Evolutionary conservation across 2,329 filamentous ascomycete genomes (phyloP), one percentile per base, ranked within the genome.

Genomic region (Diaporthe vaccinii): DNA sequence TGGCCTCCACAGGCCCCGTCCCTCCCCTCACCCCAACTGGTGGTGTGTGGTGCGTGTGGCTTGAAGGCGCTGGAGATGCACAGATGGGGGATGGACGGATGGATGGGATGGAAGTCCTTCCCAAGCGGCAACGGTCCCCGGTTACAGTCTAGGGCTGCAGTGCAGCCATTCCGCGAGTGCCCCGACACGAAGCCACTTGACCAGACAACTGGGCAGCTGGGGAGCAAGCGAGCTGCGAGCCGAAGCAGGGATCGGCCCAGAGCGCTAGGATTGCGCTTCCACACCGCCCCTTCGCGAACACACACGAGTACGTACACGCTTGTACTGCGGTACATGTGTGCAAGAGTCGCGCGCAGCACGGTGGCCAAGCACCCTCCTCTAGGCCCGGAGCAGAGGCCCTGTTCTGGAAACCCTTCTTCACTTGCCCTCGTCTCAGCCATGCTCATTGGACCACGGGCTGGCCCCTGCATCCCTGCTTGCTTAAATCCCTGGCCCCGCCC

Each of bases 71-170:
- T 69, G 65, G 49, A 55, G 65, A 69, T 69, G 65, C 65, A 62
- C 46, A 57, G 73, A 65, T 68, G 49, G 49, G 68, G 39, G 46
- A 44, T 22, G 58, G 22, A 22, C 25, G 59, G 57, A 41, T 46
- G 59, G 62, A 46, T 73, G 62, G 72, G 36, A 67, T 58, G 72
- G 72, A 74, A 75, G 74, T 73, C 25, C 51, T 59, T 72, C 57
- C 31, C 31, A 69, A 55, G 49, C 65, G 65, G 74, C 72, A 62
- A 74, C 72, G 72, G 62, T 49, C 74, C 72, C 65, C 57, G 65
- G 72, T 74, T 67, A 74, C 74, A 76, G 74, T 41, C 74, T 74
- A 76, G 74, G 72, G 62, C 59, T 53, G 53, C 69, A 68, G 72
- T 74, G 62, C 57, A 73, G 73, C 65, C 69, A 73, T 65, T 76